Evolutionary conservation across 192 early-diverging fungal species (phyloP), one percentile per base, ranked within the genome.

Genomic region (Paraglomus brasilianum): DNA sequence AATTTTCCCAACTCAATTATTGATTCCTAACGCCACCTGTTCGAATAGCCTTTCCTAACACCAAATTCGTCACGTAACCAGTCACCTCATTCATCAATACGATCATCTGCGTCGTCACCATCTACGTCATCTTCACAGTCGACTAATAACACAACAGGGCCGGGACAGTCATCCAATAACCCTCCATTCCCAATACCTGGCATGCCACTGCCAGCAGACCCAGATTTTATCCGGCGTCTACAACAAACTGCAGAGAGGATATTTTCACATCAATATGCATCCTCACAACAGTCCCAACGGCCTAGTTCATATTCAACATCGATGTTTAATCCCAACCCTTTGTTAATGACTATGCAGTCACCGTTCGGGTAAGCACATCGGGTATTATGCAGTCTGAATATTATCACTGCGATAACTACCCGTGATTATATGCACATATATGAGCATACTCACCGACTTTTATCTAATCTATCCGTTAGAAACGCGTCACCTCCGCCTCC

Each of bases 401-500:
- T 11, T 53, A 52, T 21, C 41, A 42, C 43, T 43, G 24, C 22
- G n/a, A 15, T 15, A 44, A 46, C 13, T 55, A 14, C 24, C 19
- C 66, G 39, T 30, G 50, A 55, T 36, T 19, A 55, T 21, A 17
- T 42, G 9, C 66, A 21, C 42, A 41, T 43, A 6, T 24, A 56
- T 15, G 8, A 48, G 17, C 11, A 13, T 17, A 48, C 47, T 13
- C 17, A 13, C 11, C 17, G 13, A 48, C 17, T 17, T 15, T 17
- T 17, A 48, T 48, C 4, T 15, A 2, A 13, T 13, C 13, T 48
- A 48, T 13, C 47, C 11, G 17, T 4, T 15, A 15, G 13, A 17
- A 48, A 13, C 47, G 17, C 47, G 47, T 48, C 47, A 48, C 11
- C 47, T 15, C 11, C 47, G 45, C 10, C 4, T 5, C 86, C 82